Evolutionary conservation across 805 yeast genomes (phyloP).

Genomic region (Pichia phayaonensis): DNA sequence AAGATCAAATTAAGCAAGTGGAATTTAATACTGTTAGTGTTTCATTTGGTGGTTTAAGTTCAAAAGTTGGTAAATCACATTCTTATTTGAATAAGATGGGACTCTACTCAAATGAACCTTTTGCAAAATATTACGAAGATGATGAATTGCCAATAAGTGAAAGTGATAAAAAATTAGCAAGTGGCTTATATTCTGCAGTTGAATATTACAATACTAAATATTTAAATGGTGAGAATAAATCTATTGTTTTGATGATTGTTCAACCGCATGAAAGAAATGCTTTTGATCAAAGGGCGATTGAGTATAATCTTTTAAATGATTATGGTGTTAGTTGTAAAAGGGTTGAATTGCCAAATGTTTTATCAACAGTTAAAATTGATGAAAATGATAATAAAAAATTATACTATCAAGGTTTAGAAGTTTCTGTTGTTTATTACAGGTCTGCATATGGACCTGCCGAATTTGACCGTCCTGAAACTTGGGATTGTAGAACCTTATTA

Average conservation of each 20-base stretch:
- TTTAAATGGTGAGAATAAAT: slow-evolving; percentile 24
- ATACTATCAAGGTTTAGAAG: slow-evolving; percentile 53
- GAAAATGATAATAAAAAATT: slow-evolving; percentile 41
- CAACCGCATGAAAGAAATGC: slow-evolving; percentile 85
- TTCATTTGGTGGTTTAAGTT: slow-evolving; percentile 85
- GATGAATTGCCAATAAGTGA: slow-evolving; percentile 54
- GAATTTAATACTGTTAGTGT: slow-evolving; percentile 96
- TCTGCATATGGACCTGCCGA: slow-evolving; percentile 85
- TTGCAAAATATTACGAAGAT: slow-evolving; percentile 37
- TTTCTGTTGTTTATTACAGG: slow-evolving; percentile 85
- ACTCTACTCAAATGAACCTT: slow-evolving; percentile 37
- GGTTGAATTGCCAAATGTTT: slow-evolving; percentile 55
- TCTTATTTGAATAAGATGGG: slow-evolving; percentile 54
- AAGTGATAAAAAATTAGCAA: slow-evolving; percentile 54
- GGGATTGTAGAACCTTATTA: slow-evolving; percentile 68
- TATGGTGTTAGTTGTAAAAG: slow-evolving; percentile 58
- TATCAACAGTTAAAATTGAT: slow-evolving; percentile 34
- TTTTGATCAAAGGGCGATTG: slow-evolving; percentile 84
- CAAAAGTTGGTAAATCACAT: slow-evolving; percentile 75
- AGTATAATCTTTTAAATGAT: slow-evolving; percentile 52
- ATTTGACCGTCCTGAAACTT: slow-evolving; percentile 54
- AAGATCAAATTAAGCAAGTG: slow-evolving; percentile 74
- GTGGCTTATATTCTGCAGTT: slow-evolving; percentile 64
- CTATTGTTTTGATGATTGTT: slow-evolving; percentile 66
- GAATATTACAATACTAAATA: slow-evolving; percentile 38